Conservation (phyloP, 768 basidiomycete genomes). For the Candolleomyces aberdarensis region DNA sequence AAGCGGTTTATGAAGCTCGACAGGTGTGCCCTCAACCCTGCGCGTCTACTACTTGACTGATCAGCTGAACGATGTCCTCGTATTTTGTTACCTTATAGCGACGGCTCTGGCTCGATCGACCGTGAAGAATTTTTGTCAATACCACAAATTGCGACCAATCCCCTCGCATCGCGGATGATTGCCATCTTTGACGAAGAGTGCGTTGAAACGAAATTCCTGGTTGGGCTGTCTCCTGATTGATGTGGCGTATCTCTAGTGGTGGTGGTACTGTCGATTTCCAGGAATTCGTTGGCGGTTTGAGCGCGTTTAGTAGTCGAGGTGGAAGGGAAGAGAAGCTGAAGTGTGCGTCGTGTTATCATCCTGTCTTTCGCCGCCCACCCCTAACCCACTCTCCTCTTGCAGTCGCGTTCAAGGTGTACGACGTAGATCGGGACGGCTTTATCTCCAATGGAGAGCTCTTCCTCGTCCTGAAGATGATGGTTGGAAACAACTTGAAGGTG, state of each 20-base stretch:
- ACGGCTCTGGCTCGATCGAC: conserved; percentile 97
- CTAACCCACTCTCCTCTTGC: not conserved
- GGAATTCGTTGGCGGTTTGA: conserved; percentile 96
- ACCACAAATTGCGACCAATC: conserved; percentile 98
- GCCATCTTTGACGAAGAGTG: conserved; percentile 99
- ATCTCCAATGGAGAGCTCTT: conserved; percentile 99
- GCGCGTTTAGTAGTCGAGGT: conserved; percentile 96
- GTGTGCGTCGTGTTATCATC: conserved; percentile 54
- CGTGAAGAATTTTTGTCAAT: conserved; percentile 98
- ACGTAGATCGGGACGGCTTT: conserved; percentile 95
- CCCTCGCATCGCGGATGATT: conserved; percentile 95
- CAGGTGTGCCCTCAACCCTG: conserved; percentile 43
- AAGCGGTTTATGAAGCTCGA: conserved; percentile 99
- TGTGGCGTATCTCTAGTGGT: conserved; percentile 54
- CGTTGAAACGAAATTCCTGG: conserved; percentile 30
- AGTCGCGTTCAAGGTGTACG: conserved; percentile 99
- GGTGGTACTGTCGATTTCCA: conserved; percentile 99
- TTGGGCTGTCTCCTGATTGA: not conserved
- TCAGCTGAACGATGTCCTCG: not conserved
- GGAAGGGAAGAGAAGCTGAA: conserved; percentile 95
- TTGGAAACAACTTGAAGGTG: conserved; percentile 97
- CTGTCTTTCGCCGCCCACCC: not conserved
- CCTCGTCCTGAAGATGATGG: conserved; percentile 99
- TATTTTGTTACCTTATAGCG: conserved; percentile 40
- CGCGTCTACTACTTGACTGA: not conserved